These are phyloP conservation scores for Rubia balearica DNA, from an alignment of 305 asterid genomes.

Conservation along the genomic window DNA sequence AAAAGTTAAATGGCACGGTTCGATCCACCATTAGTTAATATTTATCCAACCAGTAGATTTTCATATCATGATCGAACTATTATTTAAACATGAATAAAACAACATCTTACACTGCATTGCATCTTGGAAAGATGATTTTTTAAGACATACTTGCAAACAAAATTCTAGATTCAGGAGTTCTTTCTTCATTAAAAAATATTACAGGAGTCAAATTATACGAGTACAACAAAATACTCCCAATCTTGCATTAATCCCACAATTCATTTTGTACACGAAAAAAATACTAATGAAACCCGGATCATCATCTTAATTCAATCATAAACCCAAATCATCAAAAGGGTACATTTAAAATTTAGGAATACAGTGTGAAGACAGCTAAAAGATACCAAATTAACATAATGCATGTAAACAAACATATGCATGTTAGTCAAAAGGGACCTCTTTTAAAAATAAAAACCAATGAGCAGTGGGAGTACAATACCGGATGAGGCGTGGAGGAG, in stretches of 20 bases:
- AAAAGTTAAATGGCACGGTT: no score
- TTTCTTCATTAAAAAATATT: not conserved
- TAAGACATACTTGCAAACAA: not conserved
- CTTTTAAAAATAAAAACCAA: not conserved
- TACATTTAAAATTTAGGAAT: not conserved
- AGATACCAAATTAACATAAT: conserved; percentile 4
- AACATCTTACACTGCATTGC: not conserved
- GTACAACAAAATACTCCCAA: not conserved
- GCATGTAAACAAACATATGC: not conserved
- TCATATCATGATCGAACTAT: not conserved
- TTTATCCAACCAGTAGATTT: not conserved
- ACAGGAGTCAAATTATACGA: not conserved
- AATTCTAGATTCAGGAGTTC: not conserved
- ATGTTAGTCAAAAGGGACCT: not conserved
- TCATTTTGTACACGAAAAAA: not conserved
- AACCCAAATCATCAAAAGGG: conserved; percentile 6
- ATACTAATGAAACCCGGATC: not conserved
- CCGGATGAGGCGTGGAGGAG: conserved; percentile 52
- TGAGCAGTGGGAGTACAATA: conserved; percentile 13
- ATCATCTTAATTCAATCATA: conserved; percentile 2
- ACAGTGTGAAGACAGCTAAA: not conserved
- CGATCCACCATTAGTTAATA: no score
- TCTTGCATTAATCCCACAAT: not conserved
- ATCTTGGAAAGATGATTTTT: not conserved
- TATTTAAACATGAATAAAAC: not conserved